A percentile compares a stretch with the other conserved stretches of the same genome.
These are phyloP conservation scores for Hortiboletus campestris DNA, from an alignment of 768 basidiomycete species.

Conservation along the genomic window DNA sequence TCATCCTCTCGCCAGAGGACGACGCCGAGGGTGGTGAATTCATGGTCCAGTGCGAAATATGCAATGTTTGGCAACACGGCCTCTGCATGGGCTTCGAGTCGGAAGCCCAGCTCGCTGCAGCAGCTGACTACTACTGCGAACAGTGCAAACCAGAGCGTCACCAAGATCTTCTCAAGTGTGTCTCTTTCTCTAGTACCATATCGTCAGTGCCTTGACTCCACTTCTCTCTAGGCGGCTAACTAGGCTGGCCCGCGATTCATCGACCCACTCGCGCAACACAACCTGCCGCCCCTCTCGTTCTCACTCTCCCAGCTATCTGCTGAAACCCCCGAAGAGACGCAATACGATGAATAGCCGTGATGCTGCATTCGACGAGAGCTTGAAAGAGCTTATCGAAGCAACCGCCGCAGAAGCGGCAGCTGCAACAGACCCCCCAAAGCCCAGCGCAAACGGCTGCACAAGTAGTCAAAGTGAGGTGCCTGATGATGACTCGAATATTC, in stretches of 20 bases:
- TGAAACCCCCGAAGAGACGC: slow-evolving; percentile 78
- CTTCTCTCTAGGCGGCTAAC: slow-evolving; percentile 51
- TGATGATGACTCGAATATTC: slow-evolving; percentile 49
- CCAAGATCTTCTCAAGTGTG: slow-evolving; percentile 76
- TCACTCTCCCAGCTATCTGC: slow-evolving; percentile 61
- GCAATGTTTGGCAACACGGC: slow-evolving; percentile 98
- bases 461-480: slow-evolving; percentile 43
- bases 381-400: slow-evolving; percentile 73
- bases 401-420: slow-evolving; percentile 71
- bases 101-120: slow-evolving; percentile 69
- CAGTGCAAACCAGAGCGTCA: slow-evolving; percentile 87
- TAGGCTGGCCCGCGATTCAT: slow-evolving; percentile 63
- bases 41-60: slow-evolving; percentile 97
- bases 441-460: slow-evolving; percentile 36
- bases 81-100: slow-evolving; percentile 91
- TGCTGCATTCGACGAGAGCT: slow-evolving; percentile 87
- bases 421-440: slow-evolving; percentile 40
- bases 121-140: slow-evolving; percentile 92
- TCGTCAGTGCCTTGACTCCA: slow-evolving; percentile 17
- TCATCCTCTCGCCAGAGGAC: slow-evolving; percentile 49
- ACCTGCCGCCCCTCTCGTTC: slow-evolving; percentile 68
- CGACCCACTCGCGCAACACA: slow-evolving; percentile 60
- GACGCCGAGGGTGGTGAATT: slow-evolving; percentile 86
- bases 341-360: slow-evolving; percentile 99
- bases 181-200: slow-evolving; percentile 18